Percentiles rank a stretch among this genome's conserved stretches.
phyloP scores from a whole-genome alignment of 1,139 yeast genomes.

The Nakaseomyces bracarensis region DNA sequence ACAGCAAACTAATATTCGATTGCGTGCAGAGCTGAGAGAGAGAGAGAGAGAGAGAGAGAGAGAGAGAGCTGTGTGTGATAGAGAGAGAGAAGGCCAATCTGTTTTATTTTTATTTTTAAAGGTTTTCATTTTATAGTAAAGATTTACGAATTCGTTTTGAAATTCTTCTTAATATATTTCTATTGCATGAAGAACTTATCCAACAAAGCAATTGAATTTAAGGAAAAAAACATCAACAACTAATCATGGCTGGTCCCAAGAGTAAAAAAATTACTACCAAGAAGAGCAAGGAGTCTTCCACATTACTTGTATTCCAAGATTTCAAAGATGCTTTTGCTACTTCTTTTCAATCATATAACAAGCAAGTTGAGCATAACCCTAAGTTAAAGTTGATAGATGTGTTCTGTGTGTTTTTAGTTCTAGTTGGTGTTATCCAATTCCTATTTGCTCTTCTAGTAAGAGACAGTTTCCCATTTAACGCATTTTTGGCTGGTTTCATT shows the following conservation, averaged over 20 bases:
- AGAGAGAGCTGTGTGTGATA: too few relatives aligned
- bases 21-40: too few relatives aligned
- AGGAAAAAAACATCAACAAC: background rate
- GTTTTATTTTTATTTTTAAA: too few relatives aligned
- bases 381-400: slow-evolving; percentile 61
- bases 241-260: slow-evolving; percentile 6
- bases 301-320: slow-evolving; percentile 31
- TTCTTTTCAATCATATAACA: slow-evolving; percentile 42
- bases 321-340: slow-evolving; percentile 42
- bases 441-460: slow-evolving; percentile 70
- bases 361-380: slow-evolving; percentile 29
- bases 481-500: slow-evolving; percentile 87
- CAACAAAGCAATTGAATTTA: background rate
- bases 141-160: too few relatives aligned
- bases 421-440: slow-evolving; percentile 71
- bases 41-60: too few relatives aligned
- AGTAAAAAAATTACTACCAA: background rate
- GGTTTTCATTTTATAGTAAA: too few relatives aligned
- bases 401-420: slow-evolving; percentile 66
- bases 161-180: too few relatives aligned
- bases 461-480: slow-evolving; percentile 85
- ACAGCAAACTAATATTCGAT: too few relatives aligned
- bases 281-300: background rate
- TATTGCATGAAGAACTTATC: too few relatives aligned
- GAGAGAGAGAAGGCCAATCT: too few relatives aligned